Conservation (phyloP, 1,284 basidiomycete genomes). For the Sporisorium reilianum region DNA sequence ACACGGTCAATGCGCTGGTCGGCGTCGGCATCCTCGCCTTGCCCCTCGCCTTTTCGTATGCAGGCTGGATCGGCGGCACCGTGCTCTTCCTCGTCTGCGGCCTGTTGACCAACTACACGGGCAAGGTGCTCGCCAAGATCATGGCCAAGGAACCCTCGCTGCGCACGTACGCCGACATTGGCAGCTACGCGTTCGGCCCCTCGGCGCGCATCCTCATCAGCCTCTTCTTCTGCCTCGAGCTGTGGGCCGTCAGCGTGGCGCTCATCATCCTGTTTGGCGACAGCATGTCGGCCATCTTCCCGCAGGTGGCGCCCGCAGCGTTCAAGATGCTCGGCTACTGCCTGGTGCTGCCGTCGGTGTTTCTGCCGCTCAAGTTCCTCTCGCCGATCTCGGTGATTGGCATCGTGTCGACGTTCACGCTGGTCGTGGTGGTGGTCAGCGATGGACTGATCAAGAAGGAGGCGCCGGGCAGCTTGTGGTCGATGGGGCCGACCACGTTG, state of each 20-base stretch:
- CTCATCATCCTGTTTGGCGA: slow-evolving; percentile 67
- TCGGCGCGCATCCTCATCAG: slow-evolving; percentile 60
- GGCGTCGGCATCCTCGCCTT: slow-evolving; percentile 67
- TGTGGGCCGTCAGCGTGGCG: slow-evolving; percentile 65
- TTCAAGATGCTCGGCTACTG: slow-evolving; percentile 62
- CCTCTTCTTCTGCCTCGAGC: slow-evolving; percentile 65
- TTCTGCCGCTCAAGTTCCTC: slow-evolving; percentile 61
- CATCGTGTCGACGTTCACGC: slow-evolving; percentile 72
- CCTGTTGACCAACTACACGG: slow-evolving; percentile 65
- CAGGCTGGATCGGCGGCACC: slow-evolving; percentile 60
- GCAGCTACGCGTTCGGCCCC: slow-evolving; percentile 65
- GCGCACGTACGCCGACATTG: slow-evolving; percentile 67
- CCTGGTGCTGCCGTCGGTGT: slow-evolving; percentile 61
- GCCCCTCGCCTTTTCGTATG: slow-evolving; percentile 63
- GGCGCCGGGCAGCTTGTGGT: slow-evolving; percentile 84
- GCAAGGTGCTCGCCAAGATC: slow-evolving; percentile 67
- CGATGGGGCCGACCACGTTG: slow-evolving; percentile 79
- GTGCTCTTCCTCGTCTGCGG: slow-evolving; percentile 63
- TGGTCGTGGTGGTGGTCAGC: slow-evolving; percentile 83
- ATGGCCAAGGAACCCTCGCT: slow-evolving; percentile 62
- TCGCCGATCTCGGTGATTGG: slow-evolving; percentile 65
- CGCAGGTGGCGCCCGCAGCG: slow-evolving; percentile 30
- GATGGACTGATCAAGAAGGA: slow-evolving; percentile 86
- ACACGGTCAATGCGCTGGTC: slow-evolving; percentile 66
- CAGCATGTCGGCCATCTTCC: slow-evolving; percentile 55